phyloP scores from a whole-genome alignment of 257 asterid species.

The Solanum rostratum region DNA sequence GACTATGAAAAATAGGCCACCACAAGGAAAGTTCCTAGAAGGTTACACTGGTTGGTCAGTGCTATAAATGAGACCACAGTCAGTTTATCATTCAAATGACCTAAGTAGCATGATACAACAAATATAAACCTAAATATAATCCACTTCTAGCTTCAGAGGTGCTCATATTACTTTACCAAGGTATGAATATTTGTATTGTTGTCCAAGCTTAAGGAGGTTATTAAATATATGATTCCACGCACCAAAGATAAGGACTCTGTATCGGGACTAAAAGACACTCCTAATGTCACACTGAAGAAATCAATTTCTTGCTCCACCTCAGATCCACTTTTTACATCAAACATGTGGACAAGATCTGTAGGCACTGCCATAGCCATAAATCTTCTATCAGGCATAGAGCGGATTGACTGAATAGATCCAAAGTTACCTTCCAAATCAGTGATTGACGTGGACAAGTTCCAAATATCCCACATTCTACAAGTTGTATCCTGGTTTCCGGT shows the following conservation, averaged over 20 bases:
- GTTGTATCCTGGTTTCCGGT: too few relatives aligned
- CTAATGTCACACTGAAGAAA: background rate
- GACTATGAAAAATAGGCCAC: too few relatives aligned
- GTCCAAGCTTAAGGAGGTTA: background rate
- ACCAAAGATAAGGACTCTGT: background rate
- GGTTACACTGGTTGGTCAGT: background rate
- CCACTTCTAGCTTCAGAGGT: background rate
- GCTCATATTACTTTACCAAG: background rate
- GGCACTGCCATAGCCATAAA: too few relatives aligned
- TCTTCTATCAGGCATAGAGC: too few relatives aligned
- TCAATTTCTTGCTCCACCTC: background rate
- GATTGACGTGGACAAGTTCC: too few relatives aligned
- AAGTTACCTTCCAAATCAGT: too few relatives aligned
- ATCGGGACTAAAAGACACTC: background rate
- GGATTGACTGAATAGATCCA: too few relatives aligned
- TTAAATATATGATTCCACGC: background rate
- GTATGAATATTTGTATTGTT: background rate
- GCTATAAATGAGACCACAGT: background rate
- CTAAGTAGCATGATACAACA: background rate
- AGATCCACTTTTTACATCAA: too few relatives aligned
- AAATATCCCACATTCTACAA: too few relatives aligned
- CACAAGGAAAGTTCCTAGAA: too few relatives aligned
- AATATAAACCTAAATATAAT: too few relatives aligned
- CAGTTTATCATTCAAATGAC: too few relatives aligned
- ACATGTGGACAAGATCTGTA: fast-evolving